Evolutionary conservation across 83 land plant species (phyloP).

Genomic region (Diphasiastrum complanatum): DNA sequence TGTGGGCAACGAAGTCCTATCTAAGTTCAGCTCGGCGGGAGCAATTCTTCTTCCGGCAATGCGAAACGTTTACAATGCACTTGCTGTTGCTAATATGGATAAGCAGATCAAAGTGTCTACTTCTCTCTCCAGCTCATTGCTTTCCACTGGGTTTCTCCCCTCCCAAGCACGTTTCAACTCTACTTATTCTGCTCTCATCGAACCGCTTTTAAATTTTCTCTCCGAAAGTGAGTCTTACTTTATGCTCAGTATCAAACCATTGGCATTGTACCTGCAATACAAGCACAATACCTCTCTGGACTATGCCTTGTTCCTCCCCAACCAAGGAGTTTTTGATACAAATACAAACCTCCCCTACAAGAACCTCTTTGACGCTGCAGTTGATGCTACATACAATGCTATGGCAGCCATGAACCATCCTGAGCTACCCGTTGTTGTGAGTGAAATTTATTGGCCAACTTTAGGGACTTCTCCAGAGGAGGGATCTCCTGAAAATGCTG

Average conservation of each 20-base stretch:
- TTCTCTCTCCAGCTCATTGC: background rate
- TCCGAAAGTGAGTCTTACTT: background rate
- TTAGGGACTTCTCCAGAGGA: background rate
- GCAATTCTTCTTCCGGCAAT: slow-evolving; percentile 1
- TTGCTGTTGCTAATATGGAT: too few species aligned
- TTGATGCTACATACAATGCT: slow-evolving; percentile 3
- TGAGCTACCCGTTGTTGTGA: background rate
- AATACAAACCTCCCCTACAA: background rate
- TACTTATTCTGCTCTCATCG: background rate
- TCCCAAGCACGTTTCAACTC: background rate
- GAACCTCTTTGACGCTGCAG: slow-evolving; percentile 6
- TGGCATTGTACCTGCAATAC: background rate
- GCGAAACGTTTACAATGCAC: background rate
- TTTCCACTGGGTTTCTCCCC: background rate
- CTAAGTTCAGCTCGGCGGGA: background rate
- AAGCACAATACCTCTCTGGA: background rate
- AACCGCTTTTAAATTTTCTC: slow-evolving; percentile 6
- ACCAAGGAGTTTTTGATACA: background rate
- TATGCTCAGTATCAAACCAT: slow-evolving; percentile 2
- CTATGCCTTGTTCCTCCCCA: background rate
- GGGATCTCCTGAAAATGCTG: background rate
- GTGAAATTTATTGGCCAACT: slow-evolving; percentile 2
- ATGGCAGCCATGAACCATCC: background rate
- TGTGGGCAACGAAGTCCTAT: background rate
- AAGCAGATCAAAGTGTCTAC: slow-evolving; percentile 10